Percentiles rank a stretch among this genome's conserved stretches.
phyloP scores from a whole-genome alignment of 371 early-diverging fungal genomes.

The Mortierella sp. region DNA sequence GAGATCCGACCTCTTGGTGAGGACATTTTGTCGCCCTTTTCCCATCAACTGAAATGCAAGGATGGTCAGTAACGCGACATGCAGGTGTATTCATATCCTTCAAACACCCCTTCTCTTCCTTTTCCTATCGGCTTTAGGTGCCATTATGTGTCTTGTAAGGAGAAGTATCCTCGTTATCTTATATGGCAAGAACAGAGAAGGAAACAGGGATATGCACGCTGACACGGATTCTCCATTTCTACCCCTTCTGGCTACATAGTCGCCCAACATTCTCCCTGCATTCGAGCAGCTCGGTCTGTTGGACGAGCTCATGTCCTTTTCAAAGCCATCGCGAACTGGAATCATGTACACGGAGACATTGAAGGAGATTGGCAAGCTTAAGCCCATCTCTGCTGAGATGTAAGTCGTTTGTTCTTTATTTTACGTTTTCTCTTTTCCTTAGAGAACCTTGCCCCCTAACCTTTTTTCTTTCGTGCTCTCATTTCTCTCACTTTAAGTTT shows the following conservation, averaged over 20 bases:
- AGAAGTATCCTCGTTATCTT: neutral
- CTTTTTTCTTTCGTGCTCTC: neutral
- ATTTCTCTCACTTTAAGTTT: neutral
- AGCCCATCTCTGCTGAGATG: neutral
- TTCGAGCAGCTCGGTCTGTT: conserved; percentile 20
- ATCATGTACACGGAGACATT: neutral
- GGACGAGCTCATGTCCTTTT: conserved; percentile 15
- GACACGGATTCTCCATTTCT: neutral
- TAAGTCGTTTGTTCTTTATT: neutral
- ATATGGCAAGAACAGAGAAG: neutral
- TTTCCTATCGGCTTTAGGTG: neutral
- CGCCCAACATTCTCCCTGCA: conserved; percentile 8
- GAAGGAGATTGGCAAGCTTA: neutral
- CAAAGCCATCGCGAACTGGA: neutral
- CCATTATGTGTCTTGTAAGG: conserved; percentile 13
- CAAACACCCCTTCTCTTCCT: neutral
- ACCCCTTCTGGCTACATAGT: neutral
- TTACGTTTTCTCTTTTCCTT: neutral
- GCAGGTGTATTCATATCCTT: neutral
- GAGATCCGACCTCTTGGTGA: neutral
- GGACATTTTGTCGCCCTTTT: neutral
- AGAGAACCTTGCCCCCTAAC: neutral
- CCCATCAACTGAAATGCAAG: neutral
- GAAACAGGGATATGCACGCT: too few relatives aligned
- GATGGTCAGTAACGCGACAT: neutral